phyloP scores from a whole-genome alignment of 2,329 filamentous ascomycete genomes.

The Cladosporium sp. region DNA sequence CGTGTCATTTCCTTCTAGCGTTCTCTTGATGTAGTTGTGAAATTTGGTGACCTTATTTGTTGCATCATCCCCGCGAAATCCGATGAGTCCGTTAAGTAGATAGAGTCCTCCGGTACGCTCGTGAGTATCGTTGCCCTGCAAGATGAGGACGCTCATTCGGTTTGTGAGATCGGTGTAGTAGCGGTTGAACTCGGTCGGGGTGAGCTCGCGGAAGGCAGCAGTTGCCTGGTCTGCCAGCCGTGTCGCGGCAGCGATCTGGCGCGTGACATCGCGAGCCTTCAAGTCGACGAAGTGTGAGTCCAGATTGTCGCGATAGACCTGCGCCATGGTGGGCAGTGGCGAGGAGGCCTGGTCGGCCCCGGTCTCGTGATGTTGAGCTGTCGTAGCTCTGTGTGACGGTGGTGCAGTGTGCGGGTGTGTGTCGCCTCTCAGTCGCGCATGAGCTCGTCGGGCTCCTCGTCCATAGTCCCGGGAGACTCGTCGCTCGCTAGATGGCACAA shows the following conservation, averaged over 20 bases:
- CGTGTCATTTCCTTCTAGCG: conserved; percentile 86
- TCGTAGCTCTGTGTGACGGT: not conserved
- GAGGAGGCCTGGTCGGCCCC: conserved; percentile 3
- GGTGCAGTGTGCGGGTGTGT: not conserved
- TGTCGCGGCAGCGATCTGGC: conserved; percentile 26
- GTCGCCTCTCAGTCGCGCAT: conserved; percentile 9
- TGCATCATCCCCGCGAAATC: conserved; percentile 92
- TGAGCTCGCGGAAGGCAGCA: conserved; percentile 56
- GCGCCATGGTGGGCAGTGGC: conserved; percentile 23
- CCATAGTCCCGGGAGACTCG: conserved; percentile 2
- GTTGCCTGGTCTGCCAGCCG: conserved; percentile 29
- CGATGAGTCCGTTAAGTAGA: conserved; percentile 86
- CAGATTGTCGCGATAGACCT: conserved; percentile 28
- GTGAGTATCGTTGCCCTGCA: conserved; percentile 78
- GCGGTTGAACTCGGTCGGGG: conserved; percentile 70
- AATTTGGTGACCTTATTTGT: conserved; percentile 93
- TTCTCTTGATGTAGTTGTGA: conserved; percentile 80
- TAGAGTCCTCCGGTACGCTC: conserved; percentile 90
- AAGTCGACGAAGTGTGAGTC: conserved; percentile 30
- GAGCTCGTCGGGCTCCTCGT: conserved; percentile 9
- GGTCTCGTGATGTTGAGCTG: not conserved
- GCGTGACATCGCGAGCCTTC: conserved; percentile 25
- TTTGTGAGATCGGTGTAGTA: conserved; percentile 64
- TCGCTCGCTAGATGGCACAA: not conserved
- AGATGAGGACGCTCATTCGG: conserved; percentile 68